Conservation (phyloP, 2,329 filamentous ascomycete species). For the Pseudogymnoascus sp. region DNA sequence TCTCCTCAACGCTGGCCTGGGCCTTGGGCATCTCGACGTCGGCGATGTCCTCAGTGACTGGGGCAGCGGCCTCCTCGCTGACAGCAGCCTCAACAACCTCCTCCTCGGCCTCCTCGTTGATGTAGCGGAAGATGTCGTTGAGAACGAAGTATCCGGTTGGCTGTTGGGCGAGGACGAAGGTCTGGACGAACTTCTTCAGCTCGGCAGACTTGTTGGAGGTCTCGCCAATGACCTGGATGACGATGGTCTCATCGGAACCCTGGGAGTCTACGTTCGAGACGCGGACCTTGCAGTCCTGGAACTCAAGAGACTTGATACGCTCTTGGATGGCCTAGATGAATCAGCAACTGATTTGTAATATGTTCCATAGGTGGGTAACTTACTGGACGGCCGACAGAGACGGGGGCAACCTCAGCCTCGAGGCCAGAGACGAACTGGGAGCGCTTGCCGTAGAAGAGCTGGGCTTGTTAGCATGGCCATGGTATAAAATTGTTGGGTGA, state of each 20-base stretch:
- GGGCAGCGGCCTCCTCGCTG: slow-evolving; percentile 20
- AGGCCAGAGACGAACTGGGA: slow-evolving; percentile 91
- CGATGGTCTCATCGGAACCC: slow-evolving; percentile 83
- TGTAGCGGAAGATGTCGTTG: slow-evolving; percentile 95
- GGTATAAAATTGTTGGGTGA: background rate
- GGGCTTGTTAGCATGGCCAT: slow-evolving; percentile 15
- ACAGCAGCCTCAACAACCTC: slow-evolving; percentile 44
- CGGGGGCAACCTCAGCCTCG: slow-evolving; percentile 80
- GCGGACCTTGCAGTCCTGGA: slow-evolving; percentile 96
- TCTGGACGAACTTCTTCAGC: slow-evolving; percentile 94
- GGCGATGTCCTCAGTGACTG: slow-evolving; percentile 16
- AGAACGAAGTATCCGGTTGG: slow-evolving; percentile 96
- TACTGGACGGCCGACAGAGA: slow-evolving; percentile 83
- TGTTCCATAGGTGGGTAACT: slow-evolving; percentile 28
- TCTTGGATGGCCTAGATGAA: slow-evolving; percentile 72
- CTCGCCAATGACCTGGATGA: slow-evolving; percentile 97
- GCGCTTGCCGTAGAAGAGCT: slow-evolving; percentile 92
- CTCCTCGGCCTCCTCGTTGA: slow-evolving; percentile 76
- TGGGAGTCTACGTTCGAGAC: slow-evolving; percentile 97
- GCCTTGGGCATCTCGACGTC: slow-evolving; percentile 27
- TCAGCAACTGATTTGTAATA: slow-evolving; percentile 15
- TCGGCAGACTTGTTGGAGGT: slow-evolving; percentile 89
- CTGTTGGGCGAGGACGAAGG: slow-evolving; percentile 92
- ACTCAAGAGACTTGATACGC: slow-evolving; percentile 84
- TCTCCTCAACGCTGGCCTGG: slow-evolving; percentile 27